A percentile compares a stretch with the other conserved stretches of the same genome.
Conservation (phyloP, 768 basidiomycete species). For the Lentinula aciculospora region DNA sequence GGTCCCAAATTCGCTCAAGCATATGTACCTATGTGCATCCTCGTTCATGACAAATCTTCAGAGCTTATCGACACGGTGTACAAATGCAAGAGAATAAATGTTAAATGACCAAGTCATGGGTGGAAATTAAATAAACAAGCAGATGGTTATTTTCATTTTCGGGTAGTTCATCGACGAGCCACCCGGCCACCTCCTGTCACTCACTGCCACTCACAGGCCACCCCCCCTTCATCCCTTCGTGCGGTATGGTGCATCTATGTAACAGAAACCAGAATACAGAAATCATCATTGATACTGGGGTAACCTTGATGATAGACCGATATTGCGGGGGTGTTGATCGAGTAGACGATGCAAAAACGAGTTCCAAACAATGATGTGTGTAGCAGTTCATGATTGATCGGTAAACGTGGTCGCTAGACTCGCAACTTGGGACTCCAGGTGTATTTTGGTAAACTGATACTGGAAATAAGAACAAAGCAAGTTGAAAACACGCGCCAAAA, state of each 20-base stretch:
- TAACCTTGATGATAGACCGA: background rate
- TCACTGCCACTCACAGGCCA: background rate
- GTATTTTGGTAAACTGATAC: background rate
- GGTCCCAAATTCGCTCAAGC: too few species aligned
- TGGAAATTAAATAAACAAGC: too few species aligned
- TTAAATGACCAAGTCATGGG: too few species aligned
- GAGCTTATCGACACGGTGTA: too few species aligned
- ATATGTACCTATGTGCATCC: too few species aligned
- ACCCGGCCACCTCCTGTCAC: background rate
- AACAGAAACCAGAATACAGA: background rate
- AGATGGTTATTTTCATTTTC: too few species aligned
- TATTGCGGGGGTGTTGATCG: background rate
- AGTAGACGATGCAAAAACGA: background rate
- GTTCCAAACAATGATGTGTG: background rate
- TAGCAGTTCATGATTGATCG: background rate
- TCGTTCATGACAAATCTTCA: too few species aligned
- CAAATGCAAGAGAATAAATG: too few species aligned
- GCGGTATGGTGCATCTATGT: too few species aligned
- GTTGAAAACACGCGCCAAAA: background rate
- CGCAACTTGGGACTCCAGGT: background rate
- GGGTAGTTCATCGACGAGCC: too few species aligned
- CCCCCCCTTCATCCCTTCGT: too few species aligned
- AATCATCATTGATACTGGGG: background rate
- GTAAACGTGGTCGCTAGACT: background rate
- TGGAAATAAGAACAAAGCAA: background rate